Percentiles rank a stretch among this genome's conserved stretches.
phyloP scores from a whole-genome alignment of 495 filamentous ascomycete species.

The Aspergillus funiculosus region DNA sequence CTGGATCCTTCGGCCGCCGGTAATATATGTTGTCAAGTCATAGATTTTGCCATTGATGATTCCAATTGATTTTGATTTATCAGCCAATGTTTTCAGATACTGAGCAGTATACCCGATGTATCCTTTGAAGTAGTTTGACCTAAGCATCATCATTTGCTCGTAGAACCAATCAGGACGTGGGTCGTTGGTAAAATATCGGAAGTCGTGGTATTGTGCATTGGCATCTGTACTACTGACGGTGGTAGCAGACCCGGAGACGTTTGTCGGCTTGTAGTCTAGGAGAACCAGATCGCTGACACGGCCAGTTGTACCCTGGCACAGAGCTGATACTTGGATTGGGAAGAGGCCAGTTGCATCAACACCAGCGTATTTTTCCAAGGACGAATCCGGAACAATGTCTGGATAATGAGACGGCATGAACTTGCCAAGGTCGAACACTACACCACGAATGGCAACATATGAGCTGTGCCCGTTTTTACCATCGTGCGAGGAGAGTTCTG shows the following conservation, averaged over 20 bases:
- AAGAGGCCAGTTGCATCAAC: conserved; percentile 82
- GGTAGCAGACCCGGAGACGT: conserved; percentile 60
- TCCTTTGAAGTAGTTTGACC: conserved; percentile 76
- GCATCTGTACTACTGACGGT: conserved; percentile 61
- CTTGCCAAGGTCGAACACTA: conserved; percentile 75
- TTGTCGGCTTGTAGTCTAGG: conserved; percentile 73
- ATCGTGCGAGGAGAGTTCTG: conserved; percentile 66
- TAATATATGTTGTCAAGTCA: conserved; percentile 80
- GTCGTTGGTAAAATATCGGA: conserved; percentile 76
- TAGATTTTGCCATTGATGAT: conserved; percentile 81
- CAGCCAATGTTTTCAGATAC: conserved; percentile 66
- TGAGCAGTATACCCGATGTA: conserved; percentile 77
- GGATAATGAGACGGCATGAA: conserved; percentile 82
- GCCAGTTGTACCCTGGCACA: conserved; percentile 74
- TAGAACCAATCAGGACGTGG: conserved; percentile 84
- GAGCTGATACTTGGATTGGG: conserved; percentile 87
- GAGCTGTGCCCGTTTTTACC: conserved; percentile 61
- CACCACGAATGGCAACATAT: conserved; percentile 77
- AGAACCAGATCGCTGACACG: conserved; percentile 63
- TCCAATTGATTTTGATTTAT: conserved; percentile 61
- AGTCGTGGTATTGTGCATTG: conserved; percentile 86
- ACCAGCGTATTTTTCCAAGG: conserved; percentile 74
- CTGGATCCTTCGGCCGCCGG: conserved; percentile 63
- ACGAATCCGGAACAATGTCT: conserved; percentile 57
- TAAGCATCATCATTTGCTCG: conserved; percentile 74